These are phyloP conservation scores for Neckera pumila DNA, from an alignment of 225 moss, liverwort and hornwort species.

Conservation along the genomic window DNA sequence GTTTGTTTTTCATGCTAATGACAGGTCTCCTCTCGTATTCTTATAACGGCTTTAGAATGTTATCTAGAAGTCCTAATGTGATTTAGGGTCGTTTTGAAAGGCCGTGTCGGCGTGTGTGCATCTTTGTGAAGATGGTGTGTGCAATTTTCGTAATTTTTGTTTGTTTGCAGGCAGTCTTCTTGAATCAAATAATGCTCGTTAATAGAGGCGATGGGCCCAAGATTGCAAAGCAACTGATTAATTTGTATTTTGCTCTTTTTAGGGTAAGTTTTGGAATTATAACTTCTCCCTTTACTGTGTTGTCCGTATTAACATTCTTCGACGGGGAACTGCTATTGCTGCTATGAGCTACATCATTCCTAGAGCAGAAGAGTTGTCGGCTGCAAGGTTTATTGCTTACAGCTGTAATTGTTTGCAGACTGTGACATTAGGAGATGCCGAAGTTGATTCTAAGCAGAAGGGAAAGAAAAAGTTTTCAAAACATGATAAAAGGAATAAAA, in stretches of 20 bases:
- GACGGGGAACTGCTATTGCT: not conserved
- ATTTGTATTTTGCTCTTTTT: slow-evolving; percentile 89
- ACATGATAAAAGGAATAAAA: slow-evolving; percentile 21
- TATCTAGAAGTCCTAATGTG: not conserved
- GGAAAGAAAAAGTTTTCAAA: slow-evolving; percentile 30
- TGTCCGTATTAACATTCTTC: not conserved
- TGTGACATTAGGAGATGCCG: slow-evolving; percentile 47
- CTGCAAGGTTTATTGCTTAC: not conserved
- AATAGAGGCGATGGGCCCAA: slow-evolving; percentile 80
- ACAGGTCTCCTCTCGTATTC: not conserved
- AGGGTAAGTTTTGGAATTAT: slow-evolving; percentile 30
- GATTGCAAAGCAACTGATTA: slow-evolving; percentile 78
- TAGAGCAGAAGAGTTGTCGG: not conserved
- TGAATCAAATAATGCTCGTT: slow-evolving; percentile 78
- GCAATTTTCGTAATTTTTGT: not conserved
- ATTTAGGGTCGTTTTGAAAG: not conserved
- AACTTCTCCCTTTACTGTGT: not conserved
- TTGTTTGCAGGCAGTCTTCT: slow-evolving; percentile 71
- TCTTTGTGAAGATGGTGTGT: not conserved
- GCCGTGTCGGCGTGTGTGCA: not conserved
- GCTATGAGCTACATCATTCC: not conserved
- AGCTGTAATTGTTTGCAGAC: slow-evolving; percentile 31
- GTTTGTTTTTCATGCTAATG: not conserved
- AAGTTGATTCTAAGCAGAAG: slow-evolving; percentile 29
- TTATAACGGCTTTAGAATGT: not conserved